These are phyloP conservation scores for Lathyrus tuberosus DNA, from an alignment of 306 rosid genomes.

Conservation along the genomic window DNA sequence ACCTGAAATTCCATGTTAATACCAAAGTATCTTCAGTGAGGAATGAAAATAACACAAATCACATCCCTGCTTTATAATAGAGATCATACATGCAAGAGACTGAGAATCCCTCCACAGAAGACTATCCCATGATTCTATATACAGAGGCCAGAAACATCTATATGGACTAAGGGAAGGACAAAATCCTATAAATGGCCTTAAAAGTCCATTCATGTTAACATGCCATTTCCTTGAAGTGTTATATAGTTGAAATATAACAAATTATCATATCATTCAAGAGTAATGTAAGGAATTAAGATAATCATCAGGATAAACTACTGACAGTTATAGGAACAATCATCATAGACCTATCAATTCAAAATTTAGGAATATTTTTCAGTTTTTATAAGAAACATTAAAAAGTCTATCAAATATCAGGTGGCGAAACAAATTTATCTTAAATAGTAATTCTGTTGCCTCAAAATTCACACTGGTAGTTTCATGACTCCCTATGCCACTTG, in stretches of 20 bases:
- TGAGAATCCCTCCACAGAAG: slow-evolving; percentile 22
- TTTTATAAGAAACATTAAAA: slow-evolving; percentile 4
- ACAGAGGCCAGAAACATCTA: slow-evolving; percentile 1
- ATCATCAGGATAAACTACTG: slow-evolving; percentile 14
- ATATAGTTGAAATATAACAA: slow-evolving; percentile 20
- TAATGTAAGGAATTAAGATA: slow-evolving; percentile 7
- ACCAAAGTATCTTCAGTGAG: slow-evolving; percentile 33
- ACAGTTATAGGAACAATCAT: slow-evolving; percentile 30
- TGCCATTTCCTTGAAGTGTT: slow-evolving; percentile 12
- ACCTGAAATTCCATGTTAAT: slow-evolving; percentile 55
- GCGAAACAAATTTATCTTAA: slow-evolving; percentile 11
- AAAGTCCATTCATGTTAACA: slow-evolving; percentile 16
- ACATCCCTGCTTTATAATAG: slow-evolving; percentile 1
- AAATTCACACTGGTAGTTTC: slow-evolving; percentile 78
- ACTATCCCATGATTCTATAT: slow-evolving; percentile 12
- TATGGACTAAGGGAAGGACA: background rate
- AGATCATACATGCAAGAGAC: slow-evolving; percentile 23
- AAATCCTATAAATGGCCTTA: slow-evolving; percentile 8
- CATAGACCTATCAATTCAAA: slow-evolving; percentile 6
- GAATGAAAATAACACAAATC: slow-evolving; percentile 27
- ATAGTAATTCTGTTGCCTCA: slow-evolving; percentile 63
- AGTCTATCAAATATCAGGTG: slow-evolving; percentile 27
- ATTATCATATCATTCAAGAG: slow-evolving; percentile 11
- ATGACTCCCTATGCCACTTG: slow-evolving; percentile 90
- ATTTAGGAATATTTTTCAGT: slow-evolving; percentile 11